Conservation (phyloP, 2,329 filamentous ascomycete species). For the Dothistroma pini region DNA sequence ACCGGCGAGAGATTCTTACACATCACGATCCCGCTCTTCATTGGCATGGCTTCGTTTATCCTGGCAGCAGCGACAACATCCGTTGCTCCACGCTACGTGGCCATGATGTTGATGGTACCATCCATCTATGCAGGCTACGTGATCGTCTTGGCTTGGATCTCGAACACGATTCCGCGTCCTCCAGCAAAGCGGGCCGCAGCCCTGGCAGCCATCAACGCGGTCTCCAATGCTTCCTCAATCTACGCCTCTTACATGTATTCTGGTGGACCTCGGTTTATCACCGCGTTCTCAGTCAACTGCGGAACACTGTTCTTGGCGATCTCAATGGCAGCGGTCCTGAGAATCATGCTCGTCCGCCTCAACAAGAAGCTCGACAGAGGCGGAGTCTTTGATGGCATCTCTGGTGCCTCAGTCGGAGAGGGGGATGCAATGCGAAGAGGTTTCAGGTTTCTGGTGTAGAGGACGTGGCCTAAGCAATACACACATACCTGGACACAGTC, state of each 20-base stretch:
- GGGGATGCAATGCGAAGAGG: constrained; percentile 55
- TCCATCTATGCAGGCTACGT: constrained; percentile 61
- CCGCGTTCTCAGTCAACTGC: constrained; percentile 44
- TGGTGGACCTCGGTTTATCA: constrained; percentile 30
- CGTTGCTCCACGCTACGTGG: constrained; percentile 32
- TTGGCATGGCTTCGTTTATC: constrained; percentile 33
- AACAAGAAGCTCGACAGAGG: constrained; percentile 68
- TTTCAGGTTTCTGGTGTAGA: constrained; percentile 57
- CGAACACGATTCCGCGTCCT: constrained; percentile 69
- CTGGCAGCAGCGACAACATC: constrained; percentile 30
- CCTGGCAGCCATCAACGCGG: constrained; percentile 71
- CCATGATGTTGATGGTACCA: constrained; percentile 42
- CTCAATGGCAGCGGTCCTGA: constrained; percentile 57
- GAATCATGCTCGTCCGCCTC: constrained; percentile 60
- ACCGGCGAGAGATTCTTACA: constrained; percentile 42
- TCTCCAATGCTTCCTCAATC: constrained; percentile 63
- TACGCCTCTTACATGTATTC: constrained; percentile 46
- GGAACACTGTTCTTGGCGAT: constrained; percentile 62
- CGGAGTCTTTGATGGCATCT: constrained; percentile 53
- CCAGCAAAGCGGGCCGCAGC: constrained; percentile 71
- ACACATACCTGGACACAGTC: neutral
- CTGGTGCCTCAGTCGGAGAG: constrained; percentile 45
- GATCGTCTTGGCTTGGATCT: constrained; percentile 71
- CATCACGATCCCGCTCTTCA: constrained; percentile 31
- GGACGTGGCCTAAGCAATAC: neutral